Evolutionary conservation across 1,284 basidiomycete species (phyloP), one percentile per base, ranked within the genome.

Genomic region (Fistulinella staudtii): DNA sequence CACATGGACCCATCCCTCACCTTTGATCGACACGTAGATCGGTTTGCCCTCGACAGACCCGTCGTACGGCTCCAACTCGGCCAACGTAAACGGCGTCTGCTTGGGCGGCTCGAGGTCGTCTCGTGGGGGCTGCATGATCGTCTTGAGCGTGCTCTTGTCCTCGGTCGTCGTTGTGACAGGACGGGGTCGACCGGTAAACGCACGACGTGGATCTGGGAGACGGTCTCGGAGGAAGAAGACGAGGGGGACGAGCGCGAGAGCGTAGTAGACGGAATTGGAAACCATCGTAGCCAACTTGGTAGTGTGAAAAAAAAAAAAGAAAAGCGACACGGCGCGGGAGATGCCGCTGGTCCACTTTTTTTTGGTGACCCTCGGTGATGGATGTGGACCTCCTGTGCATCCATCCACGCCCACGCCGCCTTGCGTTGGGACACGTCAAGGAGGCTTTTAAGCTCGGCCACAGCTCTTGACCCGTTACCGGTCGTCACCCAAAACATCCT

Each of bases 11-110:
- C n/a, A n/a, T n/a, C n/a, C n/a, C 22, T 23, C 23, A 85, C 89
- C 89, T 73, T 93, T 95, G 64, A 94, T 91, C 36, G 88, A 82
- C 28, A 95, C 88, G 54, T 89, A 92, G 43, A 95, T 88, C 1
- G 88, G 87, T 58, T 80, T 80, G 29, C 62, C 57, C 0, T 71
- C 55, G 47, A 82, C 76, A 0, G 74, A 70, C 9, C 91, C 91
- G 65, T 93, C 79, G 60, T 72, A 93, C 56, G 74, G 56, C 44
- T 73, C 80, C 49, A 95, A 73, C 57, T 87, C 69, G 47, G 79
- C 79, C 17, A 75, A 69, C 1, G 85, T 89, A 68, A 80, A 85
- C 0, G 85, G 82, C 60, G 89, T 82, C 55, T 88, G 75, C 60
- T 85, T 89, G 21, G 91, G 89, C 3, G 87, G 82, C 20, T 72